phyloP scores from a whole-genome alignment of 2,329 filamentous ascomycete species.

The Scleromitrula shiraiana region DNA sequence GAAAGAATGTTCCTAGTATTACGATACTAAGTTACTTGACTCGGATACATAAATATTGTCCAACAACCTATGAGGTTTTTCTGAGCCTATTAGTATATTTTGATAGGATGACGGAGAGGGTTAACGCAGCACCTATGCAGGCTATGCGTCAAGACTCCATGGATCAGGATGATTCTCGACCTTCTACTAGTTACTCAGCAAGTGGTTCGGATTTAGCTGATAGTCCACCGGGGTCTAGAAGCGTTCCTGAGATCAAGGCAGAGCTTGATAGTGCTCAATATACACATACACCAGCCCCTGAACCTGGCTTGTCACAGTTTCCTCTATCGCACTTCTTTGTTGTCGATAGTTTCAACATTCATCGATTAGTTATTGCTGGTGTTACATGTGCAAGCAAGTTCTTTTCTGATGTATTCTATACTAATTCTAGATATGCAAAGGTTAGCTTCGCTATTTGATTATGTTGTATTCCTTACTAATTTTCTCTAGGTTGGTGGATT shows the following conservation, averaged over 20 bases:
- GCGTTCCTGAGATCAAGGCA: slow-evolving; percentile 21
- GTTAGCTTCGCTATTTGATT: slow-evolving; percentile 40
- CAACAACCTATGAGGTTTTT: slow-evolving; percentile 97
- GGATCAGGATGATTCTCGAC: slow-evolving; percentile 22
- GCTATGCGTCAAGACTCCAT: slow-evolving; percentile 42
- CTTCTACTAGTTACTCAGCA: slow-evolving; percentile 24
- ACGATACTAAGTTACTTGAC: slow-evolving; percentile 93
- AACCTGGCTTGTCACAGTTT: slow-evolving; percentile 17
- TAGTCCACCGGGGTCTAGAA: slow-evolving; percentile 21
- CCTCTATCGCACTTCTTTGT: slow-evolving; percentile 70
- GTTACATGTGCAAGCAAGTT: slow-evolving; percentile 99
- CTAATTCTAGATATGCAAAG: slow-evolving; percentile 98
- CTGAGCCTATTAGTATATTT: slow-evolving; percentile 94
- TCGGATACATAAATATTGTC: slow-evolving; percentile 97
- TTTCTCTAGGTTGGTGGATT: slow-evolving; percentile 75
- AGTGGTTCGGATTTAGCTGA: slow-evolving; percentile 28
- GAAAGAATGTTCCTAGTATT: slow-evolving; percentile 95
- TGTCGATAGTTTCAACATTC: slow-evolving; percentile 98
- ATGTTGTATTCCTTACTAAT: not conserved
- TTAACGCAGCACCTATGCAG: slow-evolving; percentile 73
- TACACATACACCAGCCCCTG: slow-evolving; percentile 20
- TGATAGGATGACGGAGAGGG: slow-evolving; percentile 95
- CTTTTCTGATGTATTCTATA: slow-evolving; percentile 98
- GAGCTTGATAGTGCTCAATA: slow-evolving; percentile 25
- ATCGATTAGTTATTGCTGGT: slow-evolving; percentile 89